These are phyloP conservation scores for Ustilaginoidea virens DNA, from an alignment of 2,329 filamentous ascomycete species.

Conservation along the genomic window DNA sequence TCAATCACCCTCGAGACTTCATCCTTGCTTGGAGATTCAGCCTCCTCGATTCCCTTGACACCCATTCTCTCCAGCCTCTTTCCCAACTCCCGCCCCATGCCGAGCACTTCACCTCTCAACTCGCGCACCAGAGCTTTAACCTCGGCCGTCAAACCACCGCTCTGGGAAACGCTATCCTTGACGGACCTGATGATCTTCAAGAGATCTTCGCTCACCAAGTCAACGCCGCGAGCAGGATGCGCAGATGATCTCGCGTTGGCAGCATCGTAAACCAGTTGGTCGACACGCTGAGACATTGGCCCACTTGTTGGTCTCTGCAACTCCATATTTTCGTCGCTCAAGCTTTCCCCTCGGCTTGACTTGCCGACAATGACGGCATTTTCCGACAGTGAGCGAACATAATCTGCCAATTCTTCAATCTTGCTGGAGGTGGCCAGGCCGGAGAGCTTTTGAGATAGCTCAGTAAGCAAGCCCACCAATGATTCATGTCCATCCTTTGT, in stretches of 20 bases:
- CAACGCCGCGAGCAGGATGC: slow-evolving; percentile 24
- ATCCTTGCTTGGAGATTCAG: slow-evolving; percentile 41
- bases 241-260: slow-evolving; percentile 29
- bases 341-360: slow-evolving; percentile 1
- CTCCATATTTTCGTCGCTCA: slow-evolving; percentile 11
- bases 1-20: slow-evolving; percentile 67
- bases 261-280: slow-evolving; percentile 28
- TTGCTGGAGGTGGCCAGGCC: slow-evolving; percentile 45
- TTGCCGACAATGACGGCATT: slow-evolving; percentile 22
- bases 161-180: slow-evolving; percentile 80
- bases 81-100: slow-evolving; percentile 85
- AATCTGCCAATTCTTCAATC: slow-evolving; percentile 52
- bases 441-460: slow-evolving; percentile 57
- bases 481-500: slow-evolving; percentile 90
- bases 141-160: slow-evolving; percentile 78
- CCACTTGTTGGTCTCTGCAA: slow-evolving; percentile 15
- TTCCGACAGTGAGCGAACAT: slow-evolving; percentile 38
- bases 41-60: slow-evolving; percentile 26
- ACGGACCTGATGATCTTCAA: slow-evolving; percentile 70
- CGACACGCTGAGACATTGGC: slow-evolving; percentile 24
- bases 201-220: slow-evolving; percentile 61
- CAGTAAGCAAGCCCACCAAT: slow-evolving; percentile 50
- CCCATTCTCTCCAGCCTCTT: slow-evolving; percentile 65
- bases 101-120: slow-evolving; percentile 78
- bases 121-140: slow-evolving; percentile 85